phyloP scores from a whole-genome alignment of 768 basidiomycete species.

The Boletus pseudopeckii region DNA sequence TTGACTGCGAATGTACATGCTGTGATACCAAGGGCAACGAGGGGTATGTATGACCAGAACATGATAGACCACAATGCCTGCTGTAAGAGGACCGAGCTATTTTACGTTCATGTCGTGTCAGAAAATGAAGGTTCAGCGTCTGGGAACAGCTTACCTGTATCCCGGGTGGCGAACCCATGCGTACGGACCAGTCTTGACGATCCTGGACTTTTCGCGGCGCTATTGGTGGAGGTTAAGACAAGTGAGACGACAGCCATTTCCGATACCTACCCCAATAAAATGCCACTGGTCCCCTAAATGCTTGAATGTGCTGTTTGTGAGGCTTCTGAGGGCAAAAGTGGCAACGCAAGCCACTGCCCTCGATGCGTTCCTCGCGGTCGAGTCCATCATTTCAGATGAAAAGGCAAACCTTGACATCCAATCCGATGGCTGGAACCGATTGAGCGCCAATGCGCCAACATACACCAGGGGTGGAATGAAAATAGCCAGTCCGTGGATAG shows the following conservation, averaged over 20 bases:
- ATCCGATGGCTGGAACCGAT: conserved; percentile 25
- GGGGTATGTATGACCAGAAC: conserved; percentile 32
- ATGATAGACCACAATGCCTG: conserved; percentile 21
- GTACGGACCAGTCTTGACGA: conserved; percentile 34
- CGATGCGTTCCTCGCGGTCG: conserved; percentile 6
- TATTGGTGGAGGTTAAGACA: conserved; percentile 6
- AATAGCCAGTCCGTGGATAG: conserved; percentile 20
- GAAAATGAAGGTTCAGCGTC: no score
- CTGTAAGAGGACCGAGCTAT: conserved; percentile 19
- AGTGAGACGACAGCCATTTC: neutral
- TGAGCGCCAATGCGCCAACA: conserved; percentile 20
- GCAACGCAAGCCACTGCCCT: conserved; percentile 22
- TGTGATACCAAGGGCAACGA: conserved; percentile 17
- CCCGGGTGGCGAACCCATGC: conserved; percentile 33
- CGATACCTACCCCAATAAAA: conserved; percentile 19
- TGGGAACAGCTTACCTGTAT: conserved; percentile 22
- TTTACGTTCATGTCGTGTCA: neutral
- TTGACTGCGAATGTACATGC: conserved; percentile 25
- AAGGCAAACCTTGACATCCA: conserved; percentile 29
- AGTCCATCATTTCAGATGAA: conserved; percentile 4
- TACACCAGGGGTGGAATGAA: conserved; percentile 24
- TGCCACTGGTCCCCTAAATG: conserved; percentile 30
- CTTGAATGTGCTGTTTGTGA: neutral
- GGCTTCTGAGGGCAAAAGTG: conserved; percentile 1
- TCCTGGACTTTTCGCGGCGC: conserved; percentile 28